Evolutionary conservation across 2,329 filamentous ascomycete genomes (phyloP).

Genomic region (Trichoderma sp.): DNA sequence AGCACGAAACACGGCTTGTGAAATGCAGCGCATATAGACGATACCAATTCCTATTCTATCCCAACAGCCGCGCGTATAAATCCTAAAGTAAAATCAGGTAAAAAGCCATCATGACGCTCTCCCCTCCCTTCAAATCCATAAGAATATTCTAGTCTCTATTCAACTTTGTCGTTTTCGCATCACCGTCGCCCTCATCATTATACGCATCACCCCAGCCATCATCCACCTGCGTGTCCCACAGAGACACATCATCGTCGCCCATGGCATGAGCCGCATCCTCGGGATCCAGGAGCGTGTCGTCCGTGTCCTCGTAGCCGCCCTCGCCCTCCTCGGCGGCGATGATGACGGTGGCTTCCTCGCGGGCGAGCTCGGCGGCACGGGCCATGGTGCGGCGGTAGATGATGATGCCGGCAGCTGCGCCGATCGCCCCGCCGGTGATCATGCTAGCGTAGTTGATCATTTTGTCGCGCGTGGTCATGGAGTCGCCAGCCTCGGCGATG

Average conservation of each 20-base stretch:
- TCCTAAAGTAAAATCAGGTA: background rate
- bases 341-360: conserved; percentile 44
- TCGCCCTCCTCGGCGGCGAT: conserved; percentile 38
- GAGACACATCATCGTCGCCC: conserved; percentile 60
- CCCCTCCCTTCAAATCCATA: background rate
- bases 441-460: conserved; percentile 84
- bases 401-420: conserved; percentile 74
- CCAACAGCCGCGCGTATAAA: background rate
- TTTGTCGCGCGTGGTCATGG: conserved; percentile 79
- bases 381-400: conserved; percentile 77
- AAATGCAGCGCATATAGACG: background rate
- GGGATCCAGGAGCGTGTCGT: conserved; percentile 48
- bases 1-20: background rate
- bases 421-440: conserved; percentile 67
- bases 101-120: background rate
- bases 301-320: conserved; percentile 47
- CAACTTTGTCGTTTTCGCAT: conserved; percentile 3
- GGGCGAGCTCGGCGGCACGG: conserved; percentile 59
- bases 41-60: background rate
- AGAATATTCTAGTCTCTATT: conserved; percentile 15
- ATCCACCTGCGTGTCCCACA: conserved; percentile 51
- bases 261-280: conserved; percentile 56
- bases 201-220: conserved; percentile 37
- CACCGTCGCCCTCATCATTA: background rate
- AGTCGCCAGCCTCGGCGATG: conserved; percentile 78